A percentile compares a stretch with the other conserved stretches of the same genome.
These are phyloP conservation scores for Sanghuangporus baumii DNA, from an alignment of 1,284 basidiomycete genomes.

Conservation along the genomic window DNA sequence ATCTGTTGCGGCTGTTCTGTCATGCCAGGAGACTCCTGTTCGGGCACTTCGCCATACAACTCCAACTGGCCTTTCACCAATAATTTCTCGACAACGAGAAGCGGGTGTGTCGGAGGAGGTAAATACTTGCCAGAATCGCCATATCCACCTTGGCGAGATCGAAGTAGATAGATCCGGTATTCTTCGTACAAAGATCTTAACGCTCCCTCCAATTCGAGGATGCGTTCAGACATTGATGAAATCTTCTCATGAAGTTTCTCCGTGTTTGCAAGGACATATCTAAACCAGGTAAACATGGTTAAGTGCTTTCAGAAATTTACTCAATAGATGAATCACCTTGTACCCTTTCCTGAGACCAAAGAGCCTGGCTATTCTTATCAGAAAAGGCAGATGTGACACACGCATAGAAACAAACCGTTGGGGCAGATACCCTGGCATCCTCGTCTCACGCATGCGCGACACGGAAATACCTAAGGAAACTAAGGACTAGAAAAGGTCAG, in stretches of 20 bases:
- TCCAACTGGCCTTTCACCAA: background rate
- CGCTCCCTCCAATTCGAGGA: conserved; percentile 2
- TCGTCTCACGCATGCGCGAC: too few species aligned
- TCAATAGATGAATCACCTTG: background rate
- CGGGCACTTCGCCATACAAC: background rate
- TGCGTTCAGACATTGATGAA: conserved; percentile 15
- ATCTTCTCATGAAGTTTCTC: conserved; percentile 21
- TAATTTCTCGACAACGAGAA: background rate
- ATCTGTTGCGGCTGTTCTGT: background rate
- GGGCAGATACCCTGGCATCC: background rate
- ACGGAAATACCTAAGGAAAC: too few species aligned
- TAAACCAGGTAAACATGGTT: too few species aligned
- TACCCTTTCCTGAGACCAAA: background rate
- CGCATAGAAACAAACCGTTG: too few species aligned
- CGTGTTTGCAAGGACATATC: conserved; percentile 21
- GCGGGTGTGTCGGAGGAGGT: background rate
- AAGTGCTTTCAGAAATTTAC: too few species aligned
- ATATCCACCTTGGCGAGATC: background rate
- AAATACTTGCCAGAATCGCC: background rate
- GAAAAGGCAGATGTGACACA: background rate
- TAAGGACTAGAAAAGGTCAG: too few species aligned
- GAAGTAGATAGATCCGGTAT: background rate
- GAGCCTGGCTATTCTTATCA: background rate
- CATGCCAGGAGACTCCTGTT: background rate
- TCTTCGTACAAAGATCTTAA: background rate